These are phyloP conservation scores for Scheffersomyces titani DNA, from an alignment of 1,139 yeast species.

Conservation along the genomic window DNA sequence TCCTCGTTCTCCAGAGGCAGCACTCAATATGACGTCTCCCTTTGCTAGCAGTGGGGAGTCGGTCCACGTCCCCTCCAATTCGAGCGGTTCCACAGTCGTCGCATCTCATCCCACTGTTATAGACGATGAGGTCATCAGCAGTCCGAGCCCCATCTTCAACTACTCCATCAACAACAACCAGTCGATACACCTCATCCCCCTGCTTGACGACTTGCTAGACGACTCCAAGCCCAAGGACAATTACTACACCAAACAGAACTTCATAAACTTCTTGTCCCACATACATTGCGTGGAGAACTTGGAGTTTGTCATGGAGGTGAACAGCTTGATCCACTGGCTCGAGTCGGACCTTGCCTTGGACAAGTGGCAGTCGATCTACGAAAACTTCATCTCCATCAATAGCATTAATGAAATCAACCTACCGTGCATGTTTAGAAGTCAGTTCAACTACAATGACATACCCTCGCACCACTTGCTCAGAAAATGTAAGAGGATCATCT, in stretches of 20 bases:
- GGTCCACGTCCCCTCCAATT: neutral
- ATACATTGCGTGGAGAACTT: slow-evolving; percentile 41
- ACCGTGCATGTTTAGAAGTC: slow-evolving; percentile 19
- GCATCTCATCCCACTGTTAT: neutral
- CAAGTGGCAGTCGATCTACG: slow-evolving; percentile 29
- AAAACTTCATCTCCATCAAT: slow-evolving; percentile 26
- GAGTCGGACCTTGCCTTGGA: slow-evolving; percentile 5
- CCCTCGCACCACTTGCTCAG: slow-evolving; percentile 11
- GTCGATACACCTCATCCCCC: slow-evolving; percentile 11
- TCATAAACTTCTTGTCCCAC: slow-evolving; percentile 25
- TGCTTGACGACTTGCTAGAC: slow-evolving; percentile 10
- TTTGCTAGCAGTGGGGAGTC: neutral
- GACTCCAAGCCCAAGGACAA: slow-evolving; percentile 3
- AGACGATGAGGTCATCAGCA: neutral
- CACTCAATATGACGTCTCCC: neutral
- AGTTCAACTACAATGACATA: slow-evolving; percentile 2
- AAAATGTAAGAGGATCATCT: slow-evolving; percentile 26
- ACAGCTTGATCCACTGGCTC: slow-evolving; percentile 17
- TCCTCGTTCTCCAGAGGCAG: neutral
- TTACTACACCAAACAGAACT: slow-evolving; percentile 15
- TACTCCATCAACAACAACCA: slow-evolving; percentile 9
- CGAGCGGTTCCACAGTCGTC: neutral
- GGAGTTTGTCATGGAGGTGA: slow-evolving; percentile 34
- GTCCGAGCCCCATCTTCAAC: slow-evolving; percentile 8
- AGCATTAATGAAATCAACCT: slow-evolving; percentile 37